A percentile compares a stretch with the other conserved stretches of the same genome.
Conservation (phyloP, 108 stramenopile genomes). For the Conticribra guillardii region DNA sequence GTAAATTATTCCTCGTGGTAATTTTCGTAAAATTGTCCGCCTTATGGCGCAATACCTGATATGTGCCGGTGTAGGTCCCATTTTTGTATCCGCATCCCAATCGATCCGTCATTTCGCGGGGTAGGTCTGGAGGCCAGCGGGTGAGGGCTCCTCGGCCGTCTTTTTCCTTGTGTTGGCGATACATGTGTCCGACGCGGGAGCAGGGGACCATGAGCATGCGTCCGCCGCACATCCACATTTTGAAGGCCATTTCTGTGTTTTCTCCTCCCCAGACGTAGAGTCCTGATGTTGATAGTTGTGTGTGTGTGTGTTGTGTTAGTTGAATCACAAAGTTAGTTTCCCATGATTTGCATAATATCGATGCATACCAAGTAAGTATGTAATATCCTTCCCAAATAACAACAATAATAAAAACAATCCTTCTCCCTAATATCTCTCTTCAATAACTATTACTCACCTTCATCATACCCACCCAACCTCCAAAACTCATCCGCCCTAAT, state of each 20-base stretch:
- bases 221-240: conserved; percentile 63
- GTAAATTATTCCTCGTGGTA: conserved; percentile 53
- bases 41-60: conserved; percentile 42
- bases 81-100: conserved; percentile 43
- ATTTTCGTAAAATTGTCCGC: conserved; percentile 56
- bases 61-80: conserved; percentile 37
- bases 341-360: no score
- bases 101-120: conserved; percentile 46
- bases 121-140: conserved; percentile 47
- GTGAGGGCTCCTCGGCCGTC: conserved; percentile 48
- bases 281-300: conserved; percentile 11
- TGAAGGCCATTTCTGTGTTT: conserved; percentile 59
- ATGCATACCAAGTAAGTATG: conserved; percentile 1
- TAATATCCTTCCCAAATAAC: no score
- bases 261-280: conserved; percentile 63
- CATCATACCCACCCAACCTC: conserved; percentile 59
- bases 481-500: conserved; percentile 61
- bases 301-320: not conserved
- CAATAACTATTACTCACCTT: conserved; percentile 11
- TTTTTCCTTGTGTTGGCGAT: conserved; percentile 44
- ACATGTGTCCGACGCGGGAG: conserved; percentile 54
- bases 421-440: no score
- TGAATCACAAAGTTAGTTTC: not conserved
- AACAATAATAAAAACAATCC: no score
- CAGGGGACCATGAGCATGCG: conserved; percentile 63